Percentiles rank a stretch among this genome's conserved stretches.
phyloP scores from a whole-genome alignment of 805 yeast species.

The Pichia sporocuriosa region DNA sequence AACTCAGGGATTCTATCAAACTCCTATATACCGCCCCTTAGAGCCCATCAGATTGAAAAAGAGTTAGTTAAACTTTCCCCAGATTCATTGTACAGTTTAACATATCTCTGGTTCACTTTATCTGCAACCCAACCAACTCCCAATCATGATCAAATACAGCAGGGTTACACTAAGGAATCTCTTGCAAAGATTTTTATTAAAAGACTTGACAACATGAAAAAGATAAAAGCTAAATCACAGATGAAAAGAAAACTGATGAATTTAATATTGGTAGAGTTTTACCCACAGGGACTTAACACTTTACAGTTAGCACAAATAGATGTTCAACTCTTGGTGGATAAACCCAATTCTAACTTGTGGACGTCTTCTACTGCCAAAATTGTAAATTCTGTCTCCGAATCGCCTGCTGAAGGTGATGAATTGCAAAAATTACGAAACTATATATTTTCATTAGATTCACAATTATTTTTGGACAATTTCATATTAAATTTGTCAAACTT shows the following conservation, averaged over 20 bases:
- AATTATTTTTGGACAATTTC: conserved; percentile 42
- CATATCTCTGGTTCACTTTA: conserved; percentile 29
- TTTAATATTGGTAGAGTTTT: conserved; percentile 40
- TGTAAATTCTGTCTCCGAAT: conserved; percentile 12
- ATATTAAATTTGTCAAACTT: conserved; percentile 41
- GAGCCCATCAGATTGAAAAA: conserved; percentile 19
- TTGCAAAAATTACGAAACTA: conserved; percentile 25
- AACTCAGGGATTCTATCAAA: conserved; percentile 29
- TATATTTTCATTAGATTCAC: conserved; percentile 40
- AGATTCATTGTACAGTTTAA: conserved; percentile 28
- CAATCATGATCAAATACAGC: conserved; percentile 15
- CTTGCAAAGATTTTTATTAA: conserved; percentile 15
- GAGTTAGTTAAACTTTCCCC: conserved; percentile 23
- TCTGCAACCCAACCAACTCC: conserved; percentile 26
- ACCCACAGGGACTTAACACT: conserved; percentile 52
- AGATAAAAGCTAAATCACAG: not conserved
- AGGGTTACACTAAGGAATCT: conserved; percentile 16
- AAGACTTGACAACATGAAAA: conserved; percentile 10
- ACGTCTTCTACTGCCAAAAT: conserved; percentile 40
- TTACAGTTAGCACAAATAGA: conserved; percentile 68
- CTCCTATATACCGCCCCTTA: conserved; percentile 27
- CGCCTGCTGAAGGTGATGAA: conserved; percentile 10
- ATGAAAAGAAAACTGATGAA: conserved; percentile 36
- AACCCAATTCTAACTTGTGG: conserved; percentile 44
- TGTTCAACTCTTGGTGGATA: conserved; percentile 55